Evolutionary conservation across 2,329 filamentous ascomycete genomes (phyloP).

Genomic region (Penicillium sp.): DNA sequence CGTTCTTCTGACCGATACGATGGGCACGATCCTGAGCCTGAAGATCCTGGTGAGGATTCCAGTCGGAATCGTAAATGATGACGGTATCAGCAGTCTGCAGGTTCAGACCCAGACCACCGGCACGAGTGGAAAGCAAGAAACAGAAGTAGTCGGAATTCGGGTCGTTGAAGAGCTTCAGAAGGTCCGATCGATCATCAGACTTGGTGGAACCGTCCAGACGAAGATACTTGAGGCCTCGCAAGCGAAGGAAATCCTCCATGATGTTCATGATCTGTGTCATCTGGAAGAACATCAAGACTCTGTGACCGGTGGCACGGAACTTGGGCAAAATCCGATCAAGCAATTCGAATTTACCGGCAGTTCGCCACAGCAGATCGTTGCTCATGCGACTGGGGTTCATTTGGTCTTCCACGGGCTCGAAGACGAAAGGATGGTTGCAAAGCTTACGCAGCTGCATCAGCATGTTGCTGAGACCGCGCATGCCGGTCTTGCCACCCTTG

Average conservation of each 20-base stretch:
- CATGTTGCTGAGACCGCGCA: conserved; percentile 98
- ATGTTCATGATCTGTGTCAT: conserved; percentile 99
- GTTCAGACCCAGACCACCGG: conserved; percentile 95
- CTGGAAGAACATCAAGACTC: conserved; percentile 99
- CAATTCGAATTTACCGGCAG: conserved; percentile 94
- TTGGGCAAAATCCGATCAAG: conserved; percentile 90
- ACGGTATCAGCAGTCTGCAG: conserved; percentile 97
- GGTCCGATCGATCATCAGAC: conserved; percentile 90
- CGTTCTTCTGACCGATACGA: conserved; percentile 99
- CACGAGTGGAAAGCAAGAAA: conserved; percentile 96
- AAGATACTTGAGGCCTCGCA: conserved; percentile 78
- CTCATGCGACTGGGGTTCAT: conserved; percentile 88
- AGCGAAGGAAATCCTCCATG: conserved; percentile 95
- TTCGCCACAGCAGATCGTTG: conserved; percentile 93
- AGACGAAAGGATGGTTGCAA: conserved; percentile 98
- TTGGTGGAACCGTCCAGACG: conserved; percentile 96
- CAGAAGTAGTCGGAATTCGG: conserved; percentile 92
- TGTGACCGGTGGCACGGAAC: conserved; percentile 85
- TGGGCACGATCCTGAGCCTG: conserved; percentile 99
- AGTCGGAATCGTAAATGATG: conserved; percentile 99
- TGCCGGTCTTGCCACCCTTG: conserved; percentile 90
- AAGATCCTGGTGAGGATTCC: conserved; percentile 99
- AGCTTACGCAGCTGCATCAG: conserved; percentile 99
- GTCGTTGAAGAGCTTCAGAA: conserved; percentile 85
- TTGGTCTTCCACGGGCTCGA: conserved; percentile 95